phyloP scores from a whole-genome alignment of 352 stramenopile species.

The Globisporangium camurandrum region DNA sequence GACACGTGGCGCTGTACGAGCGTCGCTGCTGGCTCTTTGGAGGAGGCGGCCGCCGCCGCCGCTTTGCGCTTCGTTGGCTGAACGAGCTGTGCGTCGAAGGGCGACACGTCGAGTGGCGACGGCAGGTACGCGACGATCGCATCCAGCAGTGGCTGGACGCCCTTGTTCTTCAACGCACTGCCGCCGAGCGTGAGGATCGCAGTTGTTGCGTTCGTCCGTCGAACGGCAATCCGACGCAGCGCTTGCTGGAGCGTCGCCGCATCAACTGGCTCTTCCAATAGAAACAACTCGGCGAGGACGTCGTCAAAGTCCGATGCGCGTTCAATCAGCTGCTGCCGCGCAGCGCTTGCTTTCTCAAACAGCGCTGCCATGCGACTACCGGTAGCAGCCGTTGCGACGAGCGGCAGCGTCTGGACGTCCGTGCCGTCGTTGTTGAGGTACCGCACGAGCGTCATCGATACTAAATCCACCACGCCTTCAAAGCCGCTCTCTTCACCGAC shows the following conservation, averaged over 20 bases:
- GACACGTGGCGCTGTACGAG: conserved; percentile 26
- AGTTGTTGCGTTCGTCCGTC: conserved; percentile 28
- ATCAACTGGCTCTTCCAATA: conserved; percentile 61
- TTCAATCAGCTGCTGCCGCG: conserved; percentile 57
- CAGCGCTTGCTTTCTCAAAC: conserved; percentile 27
- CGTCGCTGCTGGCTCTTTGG: conserved; percentile 14
- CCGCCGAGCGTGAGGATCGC: conserved; percentile 52
- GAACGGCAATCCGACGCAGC: conserved; percentile 56
- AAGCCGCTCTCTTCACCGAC: conserved; percentile 58
- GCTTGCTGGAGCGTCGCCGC: conserved; percentile 38
- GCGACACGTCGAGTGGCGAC: conserved; percentile 86
- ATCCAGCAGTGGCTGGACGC: conserved; percentile 96
- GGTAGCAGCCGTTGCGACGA: conserved; percentile 26
- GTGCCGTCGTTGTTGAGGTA: conserved; percentile 56
- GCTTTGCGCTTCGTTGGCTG: conserved; percentile 23
- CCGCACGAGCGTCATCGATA: conserved; percentile 60
- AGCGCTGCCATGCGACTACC: conserved; percentile 45
- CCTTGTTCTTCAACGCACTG: conserved; percentile 79
- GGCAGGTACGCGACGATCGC: conserved; percentile 97
- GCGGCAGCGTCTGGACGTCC: conserved; percentile 38
- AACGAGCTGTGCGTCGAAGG: conserved; percentile 49
- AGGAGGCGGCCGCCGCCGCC: no score
- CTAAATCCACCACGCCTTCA: conserved; percentile 55
- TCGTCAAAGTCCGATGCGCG: conserved; percentile 64
- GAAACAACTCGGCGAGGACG: conserved; percentile 59